Base-by-base conservation (phyloP, 805 yeast genomes). In the Priceomyces melissophilus region DNA sequence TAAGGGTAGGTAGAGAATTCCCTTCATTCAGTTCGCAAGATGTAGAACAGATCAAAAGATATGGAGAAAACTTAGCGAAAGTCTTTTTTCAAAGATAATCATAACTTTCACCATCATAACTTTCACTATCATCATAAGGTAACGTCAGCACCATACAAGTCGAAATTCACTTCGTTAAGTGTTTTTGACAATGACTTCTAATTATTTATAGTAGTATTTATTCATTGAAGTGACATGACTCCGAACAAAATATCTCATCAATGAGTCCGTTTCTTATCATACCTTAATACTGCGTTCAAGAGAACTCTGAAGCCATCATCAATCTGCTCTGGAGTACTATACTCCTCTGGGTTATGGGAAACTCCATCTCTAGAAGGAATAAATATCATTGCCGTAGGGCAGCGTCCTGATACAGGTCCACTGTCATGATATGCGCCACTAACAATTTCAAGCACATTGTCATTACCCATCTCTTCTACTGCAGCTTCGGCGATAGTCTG, bases 361-460 rank as follows among this genome's bases (percentile, higher is more conserved):
- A 82, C 66, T 15, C 88, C 87, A 50, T 78, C 82, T 47, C 63
- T 73, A 20, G 84, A 75, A 7, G 90, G 88, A 51, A 82, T 78
- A 56, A 83, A 83, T 27, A 83, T 76, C 88, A 83, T 83, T 2
- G 86, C 76, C 0, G 88, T 82, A 32, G 90, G 88, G 32, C 76
- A 73, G 35, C 71, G 67, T 4, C 63, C 48, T 7, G 76, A 69
- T 2, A 84, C 78, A 14, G 75, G 70, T 48, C 87, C 80, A 6
- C 85, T 78, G 53, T 83, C 90, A 49, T 83, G 90, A 9, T 85
- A 87, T 3, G 88, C 87, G 25, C 90, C 88, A 48, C 84, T 76
- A 34, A 73, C 70, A 38, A 81, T 78, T 30, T 65, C 69, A 8
- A 43, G 28, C 9, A 67, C 63, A 30, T 67, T 55, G 2, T 65